A percentile compares a stretch with the other conserved stretches of the same genome.
phyloP scores from a whole-genome alignment of 169 alveolate genomes.

The Plasmodium knowlesi region DNA sequence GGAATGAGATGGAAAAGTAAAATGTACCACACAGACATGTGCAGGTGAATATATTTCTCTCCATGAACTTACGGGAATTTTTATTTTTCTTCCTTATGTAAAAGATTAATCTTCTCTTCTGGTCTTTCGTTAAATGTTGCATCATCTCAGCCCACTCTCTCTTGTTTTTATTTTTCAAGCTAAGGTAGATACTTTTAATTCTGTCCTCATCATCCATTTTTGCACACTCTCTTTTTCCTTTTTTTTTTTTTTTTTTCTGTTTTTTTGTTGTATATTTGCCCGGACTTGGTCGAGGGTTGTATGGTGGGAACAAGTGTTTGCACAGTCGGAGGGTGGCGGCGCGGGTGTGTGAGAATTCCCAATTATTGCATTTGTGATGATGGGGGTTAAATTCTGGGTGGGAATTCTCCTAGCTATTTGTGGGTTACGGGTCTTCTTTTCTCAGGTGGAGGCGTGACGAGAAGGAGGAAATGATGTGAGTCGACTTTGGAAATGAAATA shows the following conservation, averaged over 20 bases:
- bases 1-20: not conserved
- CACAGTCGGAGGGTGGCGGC: not conserved
- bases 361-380: not conserved
- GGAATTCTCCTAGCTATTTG: not conserved
- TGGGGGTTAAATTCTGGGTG: not conserved
- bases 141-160: constrained; percentile 73
- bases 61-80: constrained; percentile 57
- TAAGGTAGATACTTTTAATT: constrained; percentile 55
- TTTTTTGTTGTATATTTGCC: not conserved
- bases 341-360: not conserved
- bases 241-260: not conserved
- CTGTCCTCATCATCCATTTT: constrained; percentile 68
- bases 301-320: not conserved
- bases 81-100: constrained; percentile 68
- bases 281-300: not conserved
- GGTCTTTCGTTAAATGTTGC: constrained; percentile 72
- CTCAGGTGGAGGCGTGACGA: not conserved
- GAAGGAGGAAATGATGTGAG: not conserved
- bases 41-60: not conserved
- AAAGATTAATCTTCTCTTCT: constrained; percentile 54
- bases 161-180: constrained; percentile 55
- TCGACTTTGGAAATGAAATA: not conserved
- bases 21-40: not conserved
- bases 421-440: not conserved
- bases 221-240: not conserved